These are phyloP conservation scores for Sporothrix luriei DNA, from an alignment of 2,329 filamentous ascomycete genomes.

Conservation along the genomic window DNA sequence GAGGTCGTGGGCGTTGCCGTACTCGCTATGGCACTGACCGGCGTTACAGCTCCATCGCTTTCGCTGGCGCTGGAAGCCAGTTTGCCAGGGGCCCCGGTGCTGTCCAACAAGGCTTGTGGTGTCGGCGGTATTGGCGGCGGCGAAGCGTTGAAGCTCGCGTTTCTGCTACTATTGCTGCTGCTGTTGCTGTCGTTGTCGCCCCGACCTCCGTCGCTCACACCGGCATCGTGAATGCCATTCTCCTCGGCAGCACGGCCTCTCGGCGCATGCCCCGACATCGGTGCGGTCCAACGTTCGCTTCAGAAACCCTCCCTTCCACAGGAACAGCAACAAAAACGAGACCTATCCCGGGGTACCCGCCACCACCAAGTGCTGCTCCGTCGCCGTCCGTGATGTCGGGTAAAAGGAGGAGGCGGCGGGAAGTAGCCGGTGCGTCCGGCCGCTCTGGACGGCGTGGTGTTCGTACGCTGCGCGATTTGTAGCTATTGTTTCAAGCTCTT, in stretches of 20 bases:
- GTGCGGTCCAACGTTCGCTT: constrained; percentile 17
- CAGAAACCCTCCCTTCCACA: neutral
- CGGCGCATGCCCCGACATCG: constrained; percentile 29
- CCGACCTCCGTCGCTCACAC: constrained; percentile 1
- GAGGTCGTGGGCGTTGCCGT: neutral
- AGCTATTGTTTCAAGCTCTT: neutral
- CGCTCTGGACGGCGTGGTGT: neutral
- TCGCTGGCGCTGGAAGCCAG: neutral
- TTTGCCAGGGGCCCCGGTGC: neutral
- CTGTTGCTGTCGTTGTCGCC: too few relatives aligned
- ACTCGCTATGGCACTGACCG: neutral
- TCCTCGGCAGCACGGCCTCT: constrained; percentile 27
- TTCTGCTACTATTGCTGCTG: neutral
- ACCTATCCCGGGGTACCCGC: constrained; percentile 5
- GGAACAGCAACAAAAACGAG: neutral
- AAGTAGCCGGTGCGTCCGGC: neutral
- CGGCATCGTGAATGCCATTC: neutral
- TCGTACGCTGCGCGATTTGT: neutral
- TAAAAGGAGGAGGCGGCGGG: neutral
- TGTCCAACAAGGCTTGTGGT: neutral
- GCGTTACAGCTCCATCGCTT: neutral
- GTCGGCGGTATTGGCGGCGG: constrained; percentile 25
- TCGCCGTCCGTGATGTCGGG: constrained; percentile 1
- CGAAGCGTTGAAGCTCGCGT: neutral
- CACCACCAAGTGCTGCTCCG: constrained; percentile 18